Evolutionary conservation across 768 basidiomycete species (phyloP).

Genomic region (Mycena floridula): DNA sequence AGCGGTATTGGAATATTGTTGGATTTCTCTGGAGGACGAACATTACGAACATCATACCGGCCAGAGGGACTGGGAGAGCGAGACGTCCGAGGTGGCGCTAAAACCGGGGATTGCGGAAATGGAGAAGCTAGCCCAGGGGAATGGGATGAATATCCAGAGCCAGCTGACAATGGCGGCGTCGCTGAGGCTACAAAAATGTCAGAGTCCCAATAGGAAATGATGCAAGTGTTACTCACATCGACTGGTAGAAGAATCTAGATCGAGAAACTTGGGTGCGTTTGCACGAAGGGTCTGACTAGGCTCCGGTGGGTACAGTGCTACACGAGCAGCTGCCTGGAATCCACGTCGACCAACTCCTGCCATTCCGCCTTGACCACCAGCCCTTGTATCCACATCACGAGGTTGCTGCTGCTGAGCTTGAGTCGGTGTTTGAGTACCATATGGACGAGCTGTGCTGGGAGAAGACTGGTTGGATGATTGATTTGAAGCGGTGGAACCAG

Average conservation of each 20-base stretch:
- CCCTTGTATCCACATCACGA: slow-evolving; percentile 58
- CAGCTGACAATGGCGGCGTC: slow-evolving; percentile 37
- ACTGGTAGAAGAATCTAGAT: slow-evolving; percentile 34
- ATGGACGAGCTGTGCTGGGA: slow-evolving; percentile 3
- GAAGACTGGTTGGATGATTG: slow-evolving; percentile 1
- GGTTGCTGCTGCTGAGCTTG: not conserved
- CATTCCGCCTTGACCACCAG: slow-evolving; percentile 78
- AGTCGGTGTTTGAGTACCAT: not conserved
- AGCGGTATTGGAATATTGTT: too few species aligned
- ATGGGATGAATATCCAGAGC: slow-evolving; percentile 37
- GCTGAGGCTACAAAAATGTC: slow-evolving; percentile 3
- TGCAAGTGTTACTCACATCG: slow-evolving; percentile 26
- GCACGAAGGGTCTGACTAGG: slow-evolving; percentile 11
- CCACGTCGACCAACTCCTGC: slow-evolving; percentile 86
- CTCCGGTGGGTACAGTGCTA: slow-evolving; percentile 34
- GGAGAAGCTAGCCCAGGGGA: slow-evolving; percentile 38
- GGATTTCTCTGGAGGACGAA: slow-evolving; percentile 51
- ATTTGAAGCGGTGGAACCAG: slow-evolving; percentile 1
- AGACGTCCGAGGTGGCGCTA: slow-evolving; percentile 15
- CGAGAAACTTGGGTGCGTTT: slow-evolving; percentile 38
- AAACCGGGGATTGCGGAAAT: slow-evolving; percentile 25
- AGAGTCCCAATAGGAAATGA: slow-evolving; percentile 5
- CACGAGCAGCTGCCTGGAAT: slow-evolving; percentile 70
- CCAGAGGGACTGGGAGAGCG: slow-evolving; percentile 14
- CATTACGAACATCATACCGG: slow-evolving; percentile 48